A percentile compares a stretch with the other conserved stretches of the same genome.
These are phyloP conservation scores for Trypanosoma caninum DNA, from an alignment of 208 protist genomes.

Conservation along the genomic window DNA sequence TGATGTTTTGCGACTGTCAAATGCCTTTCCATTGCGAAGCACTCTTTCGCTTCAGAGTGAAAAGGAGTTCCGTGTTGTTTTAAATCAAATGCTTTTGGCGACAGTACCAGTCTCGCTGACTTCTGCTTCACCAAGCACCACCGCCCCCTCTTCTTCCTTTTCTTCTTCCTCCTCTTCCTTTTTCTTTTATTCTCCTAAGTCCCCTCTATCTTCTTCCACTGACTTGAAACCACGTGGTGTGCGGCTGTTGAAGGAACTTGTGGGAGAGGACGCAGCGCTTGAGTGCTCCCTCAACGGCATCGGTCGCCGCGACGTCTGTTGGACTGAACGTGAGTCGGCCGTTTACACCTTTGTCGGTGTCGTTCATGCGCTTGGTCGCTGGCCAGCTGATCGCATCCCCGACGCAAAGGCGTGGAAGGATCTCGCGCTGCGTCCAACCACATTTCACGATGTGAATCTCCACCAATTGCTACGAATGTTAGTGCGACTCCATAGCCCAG, in stretches of 20 bases:
- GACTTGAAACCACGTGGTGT: constrained; percentile 5
- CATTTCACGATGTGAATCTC: constrained; percentile 22
- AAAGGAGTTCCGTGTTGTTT: constrained; percentile 31
- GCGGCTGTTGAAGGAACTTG: constrained; percentile 36
- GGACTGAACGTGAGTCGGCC: constrained; percentile 17
- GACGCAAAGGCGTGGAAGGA: constrained; percentile 9
- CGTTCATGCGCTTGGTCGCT: constrained; percentile 20
- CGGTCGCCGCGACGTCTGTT: not conserved
- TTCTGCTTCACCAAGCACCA: too few relatives aligned
- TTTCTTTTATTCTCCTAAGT: not conserved
- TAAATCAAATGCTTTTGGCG: constrained; percentile 24
- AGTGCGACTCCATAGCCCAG: constrained; percentile 22
- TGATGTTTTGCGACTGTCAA: constrained; percentile 32
- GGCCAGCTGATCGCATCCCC: constrained; percentile 18
- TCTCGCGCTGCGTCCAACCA: constrained; percentile 13
- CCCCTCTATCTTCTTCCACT: not conserved
- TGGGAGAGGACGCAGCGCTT: constrained; percentile 27
- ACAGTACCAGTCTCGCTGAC: not conserved
- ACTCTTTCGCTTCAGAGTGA: constrained; percentile 29
- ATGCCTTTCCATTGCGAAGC: constrained; percentile 34
- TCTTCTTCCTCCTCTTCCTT: not conserved
- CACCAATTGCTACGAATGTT: constrained; percentile 19
- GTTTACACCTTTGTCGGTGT: constrained; percentile 22
- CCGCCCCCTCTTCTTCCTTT: not conserved
- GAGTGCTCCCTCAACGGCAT: constrained; percentile 21